These are phyloP conservation scores for Mallotus japonicus DNA, from an alignment of 441 rosid genomes.

Conservation along the genomic window DNA sequence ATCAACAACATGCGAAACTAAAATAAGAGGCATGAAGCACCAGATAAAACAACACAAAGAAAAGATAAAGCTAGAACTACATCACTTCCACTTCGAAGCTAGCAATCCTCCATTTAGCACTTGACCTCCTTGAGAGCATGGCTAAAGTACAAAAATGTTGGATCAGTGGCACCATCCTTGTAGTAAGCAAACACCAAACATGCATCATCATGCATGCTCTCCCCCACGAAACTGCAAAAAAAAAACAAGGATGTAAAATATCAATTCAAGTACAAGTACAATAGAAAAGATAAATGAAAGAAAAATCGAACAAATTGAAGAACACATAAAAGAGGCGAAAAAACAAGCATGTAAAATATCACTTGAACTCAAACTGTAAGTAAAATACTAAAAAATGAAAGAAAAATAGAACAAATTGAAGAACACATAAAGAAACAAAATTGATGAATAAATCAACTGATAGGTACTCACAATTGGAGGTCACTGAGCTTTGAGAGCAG, in stretches of 20 bases:
- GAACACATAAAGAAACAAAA: too few species aligned
- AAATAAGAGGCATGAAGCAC: constrained; percentile 14
- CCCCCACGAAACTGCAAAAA: constrained; percentile 80
- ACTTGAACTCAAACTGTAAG: neutral
- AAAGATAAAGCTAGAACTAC: constrained; percentile 32
- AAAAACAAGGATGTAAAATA: neutral
- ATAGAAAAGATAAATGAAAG: too few species aligned
- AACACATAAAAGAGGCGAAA: too few species aligned
- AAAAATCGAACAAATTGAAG: too few species aligned
- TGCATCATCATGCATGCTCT: constrained; percentile 82
- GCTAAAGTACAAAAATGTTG: constrained; percentile 89
- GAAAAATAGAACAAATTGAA: neutral
- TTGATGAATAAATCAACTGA: neutral
- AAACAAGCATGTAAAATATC: neutral
- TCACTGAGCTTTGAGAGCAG: constrained; percentile 76
- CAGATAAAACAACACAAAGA: constrained; percentile 1
- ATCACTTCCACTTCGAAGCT: constrained; percentile 28
- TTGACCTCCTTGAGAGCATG: constrained; percentile 89
- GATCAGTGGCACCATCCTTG: constrained; percentile 91
- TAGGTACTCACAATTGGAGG: constrained; percentile 76
- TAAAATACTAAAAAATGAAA: too few species aligned
- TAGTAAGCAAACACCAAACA: constrained; percentile 86
- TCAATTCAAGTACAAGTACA: neutral
- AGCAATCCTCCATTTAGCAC: constrained; percentile 48
- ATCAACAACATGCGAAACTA: constrained; percentile 7